Evolutionary conservation across 306 rosid species (phyloP).

Genomic region (Malus asiatica): DNA sequence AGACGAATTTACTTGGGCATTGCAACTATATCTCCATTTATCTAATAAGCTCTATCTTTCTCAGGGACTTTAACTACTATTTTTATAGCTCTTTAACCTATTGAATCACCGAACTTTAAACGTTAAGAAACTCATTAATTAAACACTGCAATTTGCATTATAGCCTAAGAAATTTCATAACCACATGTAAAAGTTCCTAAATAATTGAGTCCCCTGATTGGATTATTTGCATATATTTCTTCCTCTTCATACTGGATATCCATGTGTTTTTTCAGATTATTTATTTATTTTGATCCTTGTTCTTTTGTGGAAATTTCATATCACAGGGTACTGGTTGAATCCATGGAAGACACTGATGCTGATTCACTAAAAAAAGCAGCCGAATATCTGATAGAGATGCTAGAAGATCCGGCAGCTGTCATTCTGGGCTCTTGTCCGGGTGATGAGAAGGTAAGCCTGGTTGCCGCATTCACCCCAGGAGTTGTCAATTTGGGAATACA

Average conservation of each 20-base stretch:
- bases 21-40: not conserved
- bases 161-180: not conserved
- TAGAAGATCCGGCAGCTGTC: slow-evolving; percentile 84
- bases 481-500: slow-evolving; percentile 67
- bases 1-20: not conserved
- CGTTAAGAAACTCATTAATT: not conserved
- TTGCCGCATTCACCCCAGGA: slow-evolving; percentile 85
- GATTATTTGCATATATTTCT: not conserved
- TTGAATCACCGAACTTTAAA: not conserved
- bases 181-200: not conserved
- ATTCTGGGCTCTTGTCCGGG: slow-evolving; percentile 83
- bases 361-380: slow-evolving; percentile 85
- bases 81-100: not conserved
- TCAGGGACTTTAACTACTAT: not conserved
- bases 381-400: slow-evolving; percentile 59
- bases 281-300: not conserved
- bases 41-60: not conserved
- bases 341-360: slow-evolving; percentile 74
- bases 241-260: not conserved
- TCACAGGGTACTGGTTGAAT: slow-evolving; percentile 73
- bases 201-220: not conserved
- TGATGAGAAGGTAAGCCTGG: slow-evolving; percentile 85
- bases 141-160: not conserved
- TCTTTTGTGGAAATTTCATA: not conserved
- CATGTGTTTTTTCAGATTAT: no score